Conservation (phyloP, 139 green algal genomes). For the Zygnema circumcarinatum region DNA sequence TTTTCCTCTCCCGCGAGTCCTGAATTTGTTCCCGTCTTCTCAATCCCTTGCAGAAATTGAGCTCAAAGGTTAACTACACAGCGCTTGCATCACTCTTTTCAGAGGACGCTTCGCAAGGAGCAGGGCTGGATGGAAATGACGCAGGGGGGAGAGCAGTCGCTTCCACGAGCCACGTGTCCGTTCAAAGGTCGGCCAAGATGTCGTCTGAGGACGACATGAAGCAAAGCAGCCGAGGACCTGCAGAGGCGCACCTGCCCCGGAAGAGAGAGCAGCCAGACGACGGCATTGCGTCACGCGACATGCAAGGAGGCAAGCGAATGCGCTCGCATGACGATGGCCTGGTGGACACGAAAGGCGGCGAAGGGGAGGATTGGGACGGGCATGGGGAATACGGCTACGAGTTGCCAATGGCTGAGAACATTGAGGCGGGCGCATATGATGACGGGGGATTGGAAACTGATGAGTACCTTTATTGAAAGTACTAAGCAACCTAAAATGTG, state of each 20-base stretch:
- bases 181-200: not conserved
- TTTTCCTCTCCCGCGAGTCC: too few relatives aligned
- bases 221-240: not conserved
- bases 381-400: not conserved
- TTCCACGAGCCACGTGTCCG: too few relatives aligned
- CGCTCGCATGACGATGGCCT: too few relatives aligned
- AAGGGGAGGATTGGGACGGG: not conserved
- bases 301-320: not conserved
- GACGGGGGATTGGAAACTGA: not conserved
- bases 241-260: not conserved
- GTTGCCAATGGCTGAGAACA: not conserved
- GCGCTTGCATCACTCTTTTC: slow-evolving; percentile 55
- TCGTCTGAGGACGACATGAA: not conserved
- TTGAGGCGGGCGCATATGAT: not conserved
- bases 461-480: not conserved
- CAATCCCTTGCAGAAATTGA: slow-evolving; percentile 44
- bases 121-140: not conserved
- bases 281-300: too few relatives aligned
- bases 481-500: too few relatives aligned
- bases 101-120: not conserved
- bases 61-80: slow-evolving; percentile 62
- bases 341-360: not conserved
- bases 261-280: not conserved
- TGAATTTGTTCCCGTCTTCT: not conserved
- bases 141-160: not conserved